These are phyloP conservation scores for Begonia fuchsioides DNA, from an alignment of 306 rosid genomes.

Conservation along the genomic window DNA sequence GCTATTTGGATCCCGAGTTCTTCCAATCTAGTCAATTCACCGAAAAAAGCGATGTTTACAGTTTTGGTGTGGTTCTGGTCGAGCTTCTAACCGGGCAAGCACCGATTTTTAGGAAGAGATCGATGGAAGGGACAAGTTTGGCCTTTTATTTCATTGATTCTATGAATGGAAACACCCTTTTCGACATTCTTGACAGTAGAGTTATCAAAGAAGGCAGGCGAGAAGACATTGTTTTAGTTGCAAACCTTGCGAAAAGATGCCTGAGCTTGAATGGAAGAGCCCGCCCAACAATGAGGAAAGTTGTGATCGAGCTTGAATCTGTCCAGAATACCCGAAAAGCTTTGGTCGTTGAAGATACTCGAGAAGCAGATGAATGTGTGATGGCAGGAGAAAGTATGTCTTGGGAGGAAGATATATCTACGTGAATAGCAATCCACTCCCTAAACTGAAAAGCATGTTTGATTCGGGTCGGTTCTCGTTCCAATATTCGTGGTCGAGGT, in stretches of 20 bases:
- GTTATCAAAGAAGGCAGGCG: constrained; percentile 20
- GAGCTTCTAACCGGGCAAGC: constrained; percentile 34
- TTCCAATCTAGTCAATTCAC: constrained; percentile 39
- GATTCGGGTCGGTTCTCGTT: too few species aligned
- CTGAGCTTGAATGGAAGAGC: too few species aligned
- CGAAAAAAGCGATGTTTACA: constrained; percentile 26
- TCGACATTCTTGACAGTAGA: constrained; percentile 19
- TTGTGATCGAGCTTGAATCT: too few species aligned
- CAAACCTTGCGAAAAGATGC: constrained; percentile 33
- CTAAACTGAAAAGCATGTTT: too few species aligned
- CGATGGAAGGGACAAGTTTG: constrained; percentile 21
- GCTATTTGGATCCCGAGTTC: constrained; percentile 59
- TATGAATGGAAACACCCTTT: constrained; percentile 17
- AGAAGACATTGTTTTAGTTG: constrained; percentile 20
- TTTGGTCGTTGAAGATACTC: too few species aligned
- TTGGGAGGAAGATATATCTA: too few species aligned
- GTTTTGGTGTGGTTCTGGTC: constrained; percentile 47
- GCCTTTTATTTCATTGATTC: constrained; percentile 24
- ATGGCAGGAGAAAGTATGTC: too few species aligned
- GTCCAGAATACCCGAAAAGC: too few species aligned
- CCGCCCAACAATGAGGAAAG: too few species aligned
- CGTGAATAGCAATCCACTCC: too few species aligned
- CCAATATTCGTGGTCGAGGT: too few species aligned
- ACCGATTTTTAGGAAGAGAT: constrained; percentile 19
- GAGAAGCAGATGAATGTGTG: too few species aligned